Conservation (phyloP, 768 basidiomycete species). For the Tricholoma flavovirens region DNA sequence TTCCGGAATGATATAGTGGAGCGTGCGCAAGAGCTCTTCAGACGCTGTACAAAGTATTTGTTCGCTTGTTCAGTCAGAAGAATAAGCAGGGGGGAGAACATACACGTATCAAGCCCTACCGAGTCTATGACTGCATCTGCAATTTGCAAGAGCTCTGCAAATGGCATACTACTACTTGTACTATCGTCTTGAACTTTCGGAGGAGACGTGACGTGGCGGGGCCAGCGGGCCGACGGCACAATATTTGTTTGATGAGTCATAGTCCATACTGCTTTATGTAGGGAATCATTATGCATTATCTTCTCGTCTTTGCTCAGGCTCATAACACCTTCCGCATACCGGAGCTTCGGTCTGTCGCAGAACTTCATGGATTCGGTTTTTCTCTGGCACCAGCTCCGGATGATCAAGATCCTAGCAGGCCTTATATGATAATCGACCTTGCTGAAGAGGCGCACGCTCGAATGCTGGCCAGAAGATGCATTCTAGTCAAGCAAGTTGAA, state of each 20-base stretch:
- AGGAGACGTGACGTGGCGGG: no score
- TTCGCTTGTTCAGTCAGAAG: neutral
- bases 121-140: constrained; percentile 26
- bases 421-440: constrained; percentile 71
- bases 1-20: constrained; percentile 58
- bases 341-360: constrained; percentile 71
- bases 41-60: constrained; percentile 23
- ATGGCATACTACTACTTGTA: constrained; percentile 21
- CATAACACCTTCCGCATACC: constrained; percentile 83
- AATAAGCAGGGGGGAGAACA: neutral
- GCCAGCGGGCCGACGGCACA: no score
- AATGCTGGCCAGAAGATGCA: constrained; percentile 69
- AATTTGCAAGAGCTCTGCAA: constrained; percentile 17
- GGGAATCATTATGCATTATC: constrained; percentile 23
- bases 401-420: constrained; percentile 49
- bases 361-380: constrained; percentile 64
- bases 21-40: constrained; percentile 50
- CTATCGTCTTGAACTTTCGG: no score
- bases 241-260: no score
- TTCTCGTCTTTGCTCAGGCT: constrained; percentile 75
- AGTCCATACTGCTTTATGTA: no score
- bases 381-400: constrained; percentile 39
- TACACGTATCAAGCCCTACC: constrained; percentile 28
- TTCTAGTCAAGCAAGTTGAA: constrained; percentile 72
- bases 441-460: constrained; percentile 68